Conservation (phyloP, 306 rosid species). For the Trifolium subterraneum region DNA sequence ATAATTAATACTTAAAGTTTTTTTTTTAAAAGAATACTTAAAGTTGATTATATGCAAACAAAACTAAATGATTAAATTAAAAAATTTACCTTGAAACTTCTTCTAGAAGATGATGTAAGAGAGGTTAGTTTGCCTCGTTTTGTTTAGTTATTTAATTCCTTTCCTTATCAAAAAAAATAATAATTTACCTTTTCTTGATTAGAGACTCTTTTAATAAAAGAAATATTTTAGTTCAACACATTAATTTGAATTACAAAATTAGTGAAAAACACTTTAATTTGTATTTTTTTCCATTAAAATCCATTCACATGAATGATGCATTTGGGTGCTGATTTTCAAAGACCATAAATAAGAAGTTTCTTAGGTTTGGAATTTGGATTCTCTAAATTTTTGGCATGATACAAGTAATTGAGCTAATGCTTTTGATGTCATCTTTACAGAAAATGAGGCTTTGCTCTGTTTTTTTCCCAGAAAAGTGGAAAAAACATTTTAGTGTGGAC, state of each 20-base stretch:
- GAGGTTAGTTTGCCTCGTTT: too few relatives aligned
- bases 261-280: background rate
- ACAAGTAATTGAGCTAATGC: background rate
- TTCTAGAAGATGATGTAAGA: too few relatives aligned
- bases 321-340: too few relatives aligned
- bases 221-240: background rate
- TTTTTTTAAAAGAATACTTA: too few relatives aligned
- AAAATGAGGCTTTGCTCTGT: background rate
- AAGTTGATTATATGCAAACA: background rate
- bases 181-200: background rate
- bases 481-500: background rate
- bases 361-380: too few relatives aligned
- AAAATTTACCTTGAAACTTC: too few relatives aligned
- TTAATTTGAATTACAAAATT: background rate
- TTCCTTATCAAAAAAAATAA: too few relatives aligned
- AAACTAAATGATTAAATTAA: background rate
- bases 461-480: background rate
- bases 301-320: background rate
- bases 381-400: background rate
- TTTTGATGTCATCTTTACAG: background rate
- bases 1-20: background rate
- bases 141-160: too few relatives aligned
- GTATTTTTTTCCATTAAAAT: too few relatives aligned
- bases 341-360: background rate
- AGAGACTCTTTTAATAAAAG: background rate